Percentiles rank a stretch among this genome's conserved stretches.
Evolutionary conservation across 2,329 filamentous ascomycete genomes (phyloP).

Genomic region (Pseudopithomyces maydicus): DNA sequence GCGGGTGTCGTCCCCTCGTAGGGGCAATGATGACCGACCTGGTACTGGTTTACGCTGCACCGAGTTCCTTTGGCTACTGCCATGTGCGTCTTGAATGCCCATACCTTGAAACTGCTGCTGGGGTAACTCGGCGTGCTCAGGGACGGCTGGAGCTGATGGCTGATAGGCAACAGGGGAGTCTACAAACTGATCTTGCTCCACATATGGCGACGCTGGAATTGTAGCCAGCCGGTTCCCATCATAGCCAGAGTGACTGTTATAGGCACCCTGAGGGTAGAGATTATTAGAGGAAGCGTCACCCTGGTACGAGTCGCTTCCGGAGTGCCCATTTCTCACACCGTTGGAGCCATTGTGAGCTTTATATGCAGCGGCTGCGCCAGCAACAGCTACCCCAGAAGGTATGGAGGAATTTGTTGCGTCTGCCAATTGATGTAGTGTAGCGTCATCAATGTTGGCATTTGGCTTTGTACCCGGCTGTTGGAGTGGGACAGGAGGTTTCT

Average conservation of each 20-base stretch:
- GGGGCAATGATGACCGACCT: conserved; percentile 47
- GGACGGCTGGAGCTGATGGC: conserved; percentile 41
- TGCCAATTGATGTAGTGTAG: conserved; percentile 79
- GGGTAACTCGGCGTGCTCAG: conserved; percentile 40
- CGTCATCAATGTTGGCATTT: conserved; percentile 81
- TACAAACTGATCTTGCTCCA: conserved; percentile 45
- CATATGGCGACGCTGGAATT: conserved; percentile 52
- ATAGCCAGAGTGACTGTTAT: conserved; percentile 55
- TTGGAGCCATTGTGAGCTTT: conserved; percentile 37
- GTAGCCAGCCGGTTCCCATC: conserved; percentile 48
- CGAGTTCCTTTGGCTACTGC: conserved; percentile 28
- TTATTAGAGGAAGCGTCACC: conserved; percentile 50
- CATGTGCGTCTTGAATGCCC: conserved; percentile 28
- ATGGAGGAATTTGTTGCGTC: conserved; percentile 65
- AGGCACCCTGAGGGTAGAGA: conserved; percentile 61
- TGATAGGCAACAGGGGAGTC: conserved; percentile 36
- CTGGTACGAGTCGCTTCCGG: conserved; percentile 22
- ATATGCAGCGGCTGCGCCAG: conserved; percentile 49
- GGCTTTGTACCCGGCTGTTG: conserved; percentile 77
- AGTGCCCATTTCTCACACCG: conserved; percentile 39
- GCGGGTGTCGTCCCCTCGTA: conserved; percentile 39
- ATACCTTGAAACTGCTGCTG: conserved; percentile 28
- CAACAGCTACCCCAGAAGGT: conserved; percentile 41
- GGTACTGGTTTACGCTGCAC: conserved; percentile 48
- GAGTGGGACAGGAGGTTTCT: conserved; percentile 70